A percentile compares a stretch with the other conserved stretches of the same genome.
Evolutionary conservation across 2,329 filamentous ascomycete genomes (phyloP).

Genomic region (Leptographium flavum): DNA sequence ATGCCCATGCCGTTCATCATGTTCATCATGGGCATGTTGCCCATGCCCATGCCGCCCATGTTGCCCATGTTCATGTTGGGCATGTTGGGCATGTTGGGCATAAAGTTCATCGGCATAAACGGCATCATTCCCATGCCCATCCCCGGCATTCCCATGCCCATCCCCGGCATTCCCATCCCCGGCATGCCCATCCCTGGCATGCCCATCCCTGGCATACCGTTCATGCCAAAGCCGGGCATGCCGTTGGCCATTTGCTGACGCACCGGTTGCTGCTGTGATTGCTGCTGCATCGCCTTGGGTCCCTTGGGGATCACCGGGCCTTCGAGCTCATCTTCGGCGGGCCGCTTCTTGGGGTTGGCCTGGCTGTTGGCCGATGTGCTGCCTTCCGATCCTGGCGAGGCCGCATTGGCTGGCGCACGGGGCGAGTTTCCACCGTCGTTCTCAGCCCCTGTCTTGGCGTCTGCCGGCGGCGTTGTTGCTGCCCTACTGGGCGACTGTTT

Average conservation of each 20-base stretch:
- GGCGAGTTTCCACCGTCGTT: not conserved
- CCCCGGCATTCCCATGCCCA: constrained; percentile 4
- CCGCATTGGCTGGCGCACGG: not conserved
- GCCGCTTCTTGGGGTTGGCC: constrained; percentile 55
- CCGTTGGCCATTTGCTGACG: constrained; percentile 23
- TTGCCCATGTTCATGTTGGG: constrained; percentile 24
- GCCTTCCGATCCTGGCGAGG: constrained; percentile 5
- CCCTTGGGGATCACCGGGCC: constrained; percentile 52
- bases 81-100: constrained; percentile 11
- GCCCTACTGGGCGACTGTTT: constrained; percentile 16
- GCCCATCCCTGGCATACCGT: constrained; percentile 16
- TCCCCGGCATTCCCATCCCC: constrained; percentile 15
- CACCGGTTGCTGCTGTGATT: constrained; percentile 27
- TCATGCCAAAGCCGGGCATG: constrained; percentile 18
- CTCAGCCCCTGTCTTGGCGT: constrained; percentile 3
- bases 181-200: too few species aligned
- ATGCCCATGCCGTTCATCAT: constrained; percentile 16
- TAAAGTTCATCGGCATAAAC: constrained; percentile 22
- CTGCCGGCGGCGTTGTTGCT: not conserved
- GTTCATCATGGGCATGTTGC: constrained; percentile 19
- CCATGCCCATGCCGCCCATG: constrained; percentile 24
- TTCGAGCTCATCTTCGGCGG: constrained; percentile 57
- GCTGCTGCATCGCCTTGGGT: constrained; percentile 49
- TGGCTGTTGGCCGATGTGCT: constrained; percentile 14
- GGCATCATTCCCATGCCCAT: constrained; percentile 27